Percentiles rank a stretch among this genome's conserved stretches.
Evolutionary conservation across 768 basidiomycete species (phyloP).

Genomic region (Kwoniella dendrophila): DNA sequence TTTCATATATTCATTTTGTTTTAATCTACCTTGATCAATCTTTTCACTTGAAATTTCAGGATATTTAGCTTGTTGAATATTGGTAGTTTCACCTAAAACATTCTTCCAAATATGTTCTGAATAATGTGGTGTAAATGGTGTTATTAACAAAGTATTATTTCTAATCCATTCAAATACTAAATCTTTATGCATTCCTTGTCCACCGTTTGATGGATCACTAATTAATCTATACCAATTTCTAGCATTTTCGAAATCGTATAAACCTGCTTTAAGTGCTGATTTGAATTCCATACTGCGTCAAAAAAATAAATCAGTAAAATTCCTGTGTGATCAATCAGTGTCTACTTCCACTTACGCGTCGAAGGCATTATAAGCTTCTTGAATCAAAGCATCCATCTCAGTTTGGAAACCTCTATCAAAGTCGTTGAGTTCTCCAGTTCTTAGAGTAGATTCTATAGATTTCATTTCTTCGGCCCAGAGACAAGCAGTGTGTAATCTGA

Average conservation of each 20-base stretch:
- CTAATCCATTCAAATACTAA: conserved; percentile 85
- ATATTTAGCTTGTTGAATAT: conserved; percentile 82
- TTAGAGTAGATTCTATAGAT: conserved; percentile 63
- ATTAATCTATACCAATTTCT: conserved; percentile 98
- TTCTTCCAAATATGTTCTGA: conserved; percentile 85
- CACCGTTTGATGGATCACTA: conserved; percentile 68
- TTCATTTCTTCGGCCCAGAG: conserved; percentile 90
- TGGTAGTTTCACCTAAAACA: conserved; percentile 71
- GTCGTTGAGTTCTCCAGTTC: conserved; percentile 68
- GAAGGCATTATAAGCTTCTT: conserved; percentile 65
- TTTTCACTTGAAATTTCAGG: conserved; percentile 67
- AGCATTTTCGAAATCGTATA: conserved; percentile 88
- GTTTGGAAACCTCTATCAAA: conserved; percentile 90
- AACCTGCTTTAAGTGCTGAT: conserved; percentile 89
- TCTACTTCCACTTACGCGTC: background rate
- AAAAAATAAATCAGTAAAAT: conserved; percentile 13
- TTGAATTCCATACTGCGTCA: conserved; percentile 89
- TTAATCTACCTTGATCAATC: conserved; percentile 69
- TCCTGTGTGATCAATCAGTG: background rate
- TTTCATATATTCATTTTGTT: conserved; percentile 82
- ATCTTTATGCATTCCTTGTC: conserved; percentile 77
- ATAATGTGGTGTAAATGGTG: conserved; percentile 90
- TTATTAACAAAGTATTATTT: conserved; percentile 72
- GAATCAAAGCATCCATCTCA: conserved; percentile 84
- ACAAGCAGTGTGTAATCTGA: conserved; percentile 85